A percentile compares a stretch with the other conserved stretches of the same genome.
These are phyloP conservation scores for Crassisporium funariophilum DNA, from an alignment of 768 basidiomycete genomes.

Conservation along the genomic window DNA sequence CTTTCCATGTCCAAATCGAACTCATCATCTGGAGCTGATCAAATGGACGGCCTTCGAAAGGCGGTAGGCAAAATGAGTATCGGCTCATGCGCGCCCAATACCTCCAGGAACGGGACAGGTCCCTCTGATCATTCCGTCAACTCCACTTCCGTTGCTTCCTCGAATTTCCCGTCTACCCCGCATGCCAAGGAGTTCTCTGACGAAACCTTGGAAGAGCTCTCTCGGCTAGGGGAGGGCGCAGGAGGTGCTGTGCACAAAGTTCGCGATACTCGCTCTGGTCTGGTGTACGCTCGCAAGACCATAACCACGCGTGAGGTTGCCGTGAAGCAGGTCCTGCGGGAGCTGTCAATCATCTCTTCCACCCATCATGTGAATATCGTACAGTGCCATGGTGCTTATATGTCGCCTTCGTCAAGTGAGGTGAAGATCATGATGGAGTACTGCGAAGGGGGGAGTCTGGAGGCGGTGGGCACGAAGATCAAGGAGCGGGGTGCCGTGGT, in stretches of 20 bases:
- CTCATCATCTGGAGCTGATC: not conserved
- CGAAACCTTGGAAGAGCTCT: constrained; percentile 69
- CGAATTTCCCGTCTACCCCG: not conserved
- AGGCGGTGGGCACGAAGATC: constrained; percentile 83
- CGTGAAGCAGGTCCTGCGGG: constrained; percentile 88
- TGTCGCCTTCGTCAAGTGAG: constrained; percentile 83
- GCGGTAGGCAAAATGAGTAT: constrained; percentile 5
- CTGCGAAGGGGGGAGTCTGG: constrained; percentile 85
- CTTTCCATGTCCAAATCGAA: constrained; percentile 4
- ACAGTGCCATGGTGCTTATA: constrained; percentile 89
- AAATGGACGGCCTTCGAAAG: constrained; percentile 1
- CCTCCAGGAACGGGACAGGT: constrained; percentile 1
- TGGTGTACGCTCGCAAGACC: constrained; percentile 90
- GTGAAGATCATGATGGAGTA: constrained; percentile 96
- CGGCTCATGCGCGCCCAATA: not conserved
- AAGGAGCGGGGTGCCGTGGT: constrained; percentile 77
- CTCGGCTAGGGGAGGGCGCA: constrained; percentile 88
- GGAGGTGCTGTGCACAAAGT: constrained; percentile 96
- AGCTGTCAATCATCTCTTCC: constrained; percentile 84
- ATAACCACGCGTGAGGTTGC: constrained; percentile 90
- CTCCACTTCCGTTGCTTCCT: too few species aligned
- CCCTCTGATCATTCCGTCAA: not conserved
- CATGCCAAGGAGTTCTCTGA: constrained; percentile 43
- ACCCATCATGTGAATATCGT: constrained; percentile 88
- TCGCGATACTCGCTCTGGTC: constrained; percentile 72